Base-by-base conservation (phyloP, 108 stramenopile species). In the Pseudonitzschia delicatissima region DNA sequence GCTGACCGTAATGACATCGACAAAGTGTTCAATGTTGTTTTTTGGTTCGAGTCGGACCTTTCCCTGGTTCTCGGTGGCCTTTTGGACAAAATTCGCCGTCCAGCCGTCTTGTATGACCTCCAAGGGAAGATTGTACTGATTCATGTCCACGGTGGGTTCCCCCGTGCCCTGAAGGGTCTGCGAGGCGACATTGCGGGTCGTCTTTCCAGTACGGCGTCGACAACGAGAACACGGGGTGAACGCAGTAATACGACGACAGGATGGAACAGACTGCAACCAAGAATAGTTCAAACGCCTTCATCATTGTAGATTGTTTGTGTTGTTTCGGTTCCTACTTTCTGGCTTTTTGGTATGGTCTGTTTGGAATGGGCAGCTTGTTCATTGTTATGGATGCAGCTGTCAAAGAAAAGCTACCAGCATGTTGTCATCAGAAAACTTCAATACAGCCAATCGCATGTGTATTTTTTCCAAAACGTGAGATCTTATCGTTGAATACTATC, bases 61-160 rank as follows among this genome's bases (percentile, higher is more conserved):
- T 9, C 71, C 45, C 13, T 76, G 49, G 0, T 74, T 66, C 36
- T 71, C 58, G 1, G 76, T 58, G n/a, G 64, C 47, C 45, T 63
- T 74, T 53, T 74, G 73, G 27, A 74, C 66, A 4, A 86, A 48
- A 15, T 72, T 74, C 4, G 84, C 84, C 15, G 79, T 82, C 88
- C 85, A 86, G 52, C 86, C 79, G 6, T 69, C 44, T 17, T 77
- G 58, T 27, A 80, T 75, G 0, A 47, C 32, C 4, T 69, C 37
- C 0, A 86, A 59, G 7, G 85, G 83, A 8, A 89, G 28, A 64
- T 89, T 85, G 80, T 89, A 89, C 44, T 40, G 57, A 60, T 84
- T 70, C 76, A 86, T 71, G 62, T 86, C 82, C 5, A 86, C 88
- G 42, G 73, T 23, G 4, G 75, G 50, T 40, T 31, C 51, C 33